phyloP scores from a whole-genome alignment of 768 basidiomycete species.

The Ramaria rubella region DNA sequence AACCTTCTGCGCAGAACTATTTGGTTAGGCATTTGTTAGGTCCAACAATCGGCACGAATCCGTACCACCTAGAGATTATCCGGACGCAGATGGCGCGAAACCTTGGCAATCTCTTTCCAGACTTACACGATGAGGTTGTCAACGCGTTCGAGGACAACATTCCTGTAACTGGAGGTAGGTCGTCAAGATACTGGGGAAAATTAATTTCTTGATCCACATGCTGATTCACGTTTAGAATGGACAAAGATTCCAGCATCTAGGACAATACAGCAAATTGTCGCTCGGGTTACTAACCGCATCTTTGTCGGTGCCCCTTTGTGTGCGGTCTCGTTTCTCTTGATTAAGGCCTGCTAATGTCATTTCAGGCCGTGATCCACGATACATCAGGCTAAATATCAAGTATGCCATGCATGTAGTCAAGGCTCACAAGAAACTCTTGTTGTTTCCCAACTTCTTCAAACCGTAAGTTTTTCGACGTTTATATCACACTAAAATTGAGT shows the following conservation, averaged over 20 bases:
- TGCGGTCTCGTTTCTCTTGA: conserved; percentile 19
- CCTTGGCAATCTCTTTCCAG: conserved; percentile 31
- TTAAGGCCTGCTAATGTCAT: neutral
- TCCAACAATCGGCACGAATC: conserved; percentile 20
- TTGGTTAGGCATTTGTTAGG: conserved; percentile 37
- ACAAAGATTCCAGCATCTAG: too few relatives aligned
- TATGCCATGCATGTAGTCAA: conserved; percentile 25
- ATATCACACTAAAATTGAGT: neutral
- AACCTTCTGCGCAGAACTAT: conserved; percentile 20
- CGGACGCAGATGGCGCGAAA: conserved; percentile 31
- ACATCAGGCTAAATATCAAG: conserved; percentile 26
- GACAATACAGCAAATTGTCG: conserved; percentile 29
- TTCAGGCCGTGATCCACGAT: conserved; percentile 36
- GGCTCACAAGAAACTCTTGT: conserved; percentile 15
- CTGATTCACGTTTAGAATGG: too few relatives aligned
- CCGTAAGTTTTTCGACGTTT: conserved; percentile 18
- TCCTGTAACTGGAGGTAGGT: conserved; percentile 14
- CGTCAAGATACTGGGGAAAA: too few relatives aligned
- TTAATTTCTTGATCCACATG: too few relatives aligned
- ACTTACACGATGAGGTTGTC: conserved; percentile 40
- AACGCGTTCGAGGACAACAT: conserved; percentile 36
- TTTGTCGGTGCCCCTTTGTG: conserved; percentile 47
- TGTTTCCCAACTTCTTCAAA: conserved; percentile 29
- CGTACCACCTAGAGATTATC: conserved; percentile 26
- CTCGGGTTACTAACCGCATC: conserved; percentile 36